phyloP scores from a whole-genome alignment of 106 monocot genomes.

The Allium sativum region DNA sequence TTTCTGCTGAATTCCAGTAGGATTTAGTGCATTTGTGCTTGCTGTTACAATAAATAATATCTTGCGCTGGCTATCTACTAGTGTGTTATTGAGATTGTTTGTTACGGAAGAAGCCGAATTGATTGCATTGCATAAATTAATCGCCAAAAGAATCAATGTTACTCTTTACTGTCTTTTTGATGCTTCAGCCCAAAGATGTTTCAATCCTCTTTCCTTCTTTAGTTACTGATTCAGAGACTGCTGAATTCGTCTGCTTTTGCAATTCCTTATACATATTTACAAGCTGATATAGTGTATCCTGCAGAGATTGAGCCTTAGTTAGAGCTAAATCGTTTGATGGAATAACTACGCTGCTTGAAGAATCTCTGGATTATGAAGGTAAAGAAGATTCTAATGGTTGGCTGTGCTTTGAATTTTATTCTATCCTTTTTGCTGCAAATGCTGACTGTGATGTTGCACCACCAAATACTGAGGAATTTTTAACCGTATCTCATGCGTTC shows the following conservation, averaged over 20 bases:
- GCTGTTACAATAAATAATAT: conserved; percentile 46
- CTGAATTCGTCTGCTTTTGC: conserved; percentile 10
- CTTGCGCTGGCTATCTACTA: conserved; percentile 71
- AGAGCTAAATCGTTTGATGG: conserved; percentile 27
- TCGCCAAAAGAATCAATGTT: conserved; percentile 75
- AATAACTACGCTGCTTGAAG: conserved; percentile 18
- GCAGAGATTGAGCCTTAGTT: conserved; percentile 39
- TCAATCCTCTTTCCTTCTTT: conserved; percentile 90
- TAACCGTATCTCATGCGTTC: conserved; percentile 26
- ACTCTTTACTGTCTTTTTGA: conserved; percentile 73
- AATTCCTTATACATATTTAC: conserved; percentile 10
- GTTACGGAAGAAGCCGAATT: conserved; percentile 67
- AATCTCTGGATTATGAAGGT: conserved; percentile 47
- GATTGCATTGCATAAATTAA: conserved; percentile 65
- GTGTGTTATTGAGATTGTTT: conserved; percentile 47
- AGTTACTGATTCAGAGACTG: background rate
- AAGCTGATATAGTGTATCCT: conserved; percentile 60
- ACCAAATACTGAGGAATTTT: conserved; percentile 25
- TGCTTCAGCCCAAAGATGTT: conserved; percentile 57
- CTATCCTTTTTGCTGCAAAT: conserved; percentile 37
- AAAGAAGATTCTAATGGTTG: conserved; percentile 38
- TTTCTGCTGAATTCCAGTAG: conserved; percentile 38
- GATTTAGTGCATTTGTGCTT: conserved; percentile 42
- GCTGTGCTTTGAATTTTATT: conserved; percentile 37
- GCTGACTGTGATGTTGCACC: conserved; percentile 12